Evolutionary conservation across 2,329 filamentous ascomycete genomes (phyloP).

Genomic region (Fusarium pseudonygamai): DNA sequence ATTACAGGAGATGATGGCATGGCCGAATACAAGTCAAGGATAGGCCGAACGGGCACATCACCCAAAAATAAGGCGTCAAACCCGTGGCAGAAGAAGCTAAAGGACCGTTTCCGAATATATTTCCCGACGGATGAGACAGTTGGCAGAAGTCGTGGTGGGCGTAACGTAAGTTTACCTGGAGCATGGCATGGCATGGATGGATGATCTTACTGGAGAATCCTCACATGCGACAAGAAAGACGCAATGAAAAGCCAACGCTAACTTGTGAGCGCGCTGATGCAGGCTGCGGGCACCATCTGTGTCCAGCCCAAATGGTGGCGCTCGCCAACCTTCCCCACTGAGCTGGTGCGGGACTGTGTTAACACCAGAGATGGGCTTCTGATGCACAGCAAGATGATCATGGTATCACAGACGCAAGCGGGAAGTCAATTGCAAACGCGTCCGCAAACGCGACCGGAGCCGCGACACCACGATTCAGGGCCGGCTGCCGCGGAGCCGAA

Average conservation of each 20-base stretch:
- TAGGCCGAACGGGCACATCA: slow-evolving; percentile 41
- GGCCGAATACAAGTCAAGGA: slow-evolving; percentile 56
- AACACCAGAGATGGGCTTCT: slow-evolving; percentile 77
- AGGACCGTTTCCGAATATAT: slow-evolving; percentile 74
- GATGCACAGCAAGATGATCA: slow-evolving; percentile 86
- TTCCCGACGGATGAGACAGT: slow-evolving; percentile 83
- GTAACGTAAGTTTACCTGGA: slow-evolving; percentile 52
- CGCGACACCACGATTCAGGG: slow-evolving; percentile 15
- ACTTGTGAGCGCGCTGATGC: slow-evolving; percentile 49
- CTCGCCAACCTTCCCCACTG: slow-evolving; percentile 72
- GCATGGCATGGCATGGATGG: slow-evolving; percentile 3
- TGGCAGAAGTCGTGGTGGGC: slow-evolving; percentile 69
- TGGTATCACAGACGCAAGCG: slow-evolving; percentile 50
- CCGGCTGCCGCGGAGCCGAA: slow-evolving; percentile 30
- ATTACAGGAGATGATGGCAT: slow-evolving; percentile 51
- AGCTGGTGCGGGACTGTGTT: slow-evolving; percentile 78
- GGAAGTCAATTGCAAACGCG: slow-evolving; percentile 23
- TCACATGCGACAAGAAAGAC: slow-evolving; percentile 26
- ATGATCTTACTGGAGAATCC: slow-evolving; percentile 28
- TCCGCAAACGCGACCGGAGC: slow-evolving; percentile 23
- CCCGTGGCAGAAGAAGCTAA: slow-evolving; percentile 42
- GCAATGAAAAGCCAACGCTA: slow-evolving; percentile 33
- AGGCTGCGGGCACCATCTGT: slow-evolving; percentile 85
- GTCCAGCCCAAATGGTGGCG: slow-evolving; percentile 79
- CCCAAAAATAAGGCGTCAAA: slow-evolving; percentile 36